phyloP scores from a whole-genome alignment of 768 basidiomycete genomes.

The Lactarius vividus region DNA sequence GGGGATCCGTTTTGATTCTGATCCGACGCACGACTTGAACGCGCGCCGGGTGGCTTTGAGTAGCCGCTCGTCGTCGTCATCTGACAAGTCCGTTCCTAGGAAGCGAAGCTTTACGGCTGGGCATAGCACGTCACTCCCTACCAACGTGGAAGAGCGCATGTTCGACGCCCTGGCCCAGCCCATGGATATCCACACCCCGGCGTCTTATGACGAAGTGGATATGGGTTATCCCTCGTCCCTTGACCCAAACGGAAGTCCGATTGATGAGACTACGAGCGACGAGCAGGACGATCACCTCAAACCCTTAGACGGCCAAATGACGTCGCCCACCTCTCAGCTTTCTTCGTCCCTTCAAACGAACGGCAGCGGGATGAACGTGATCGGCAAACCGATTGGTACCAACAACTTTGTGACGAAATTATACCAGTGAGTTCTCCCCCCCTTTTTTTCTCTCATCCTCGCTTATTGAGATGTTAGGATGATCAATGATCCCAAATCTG shows the following conservation, averaged over 20 bases:
- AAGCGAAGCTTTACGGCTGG: constrained; percentile 62
- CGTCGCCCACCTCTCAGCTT: constrained; percentile 21
- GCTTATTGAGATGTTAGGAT: constrained; percentile 47
- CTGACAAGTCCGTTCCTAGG: constrained; percentile 58
- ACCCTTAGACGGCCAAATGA: constrained; percentile 32
- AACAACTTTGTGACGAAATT: constrained; percentile 90
- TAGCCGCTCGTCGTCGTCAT: constrained; percentile 44
- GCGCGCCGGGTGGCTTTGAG: constrained; percentile 40
- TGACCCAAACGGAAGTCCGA: constrained; percentile 50
- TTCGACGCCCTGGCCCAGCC: constrained; percentile 36
- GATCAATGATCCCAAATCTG: constrained; percentile 80
- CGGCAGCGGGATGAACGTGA: constrained; percentile 46
- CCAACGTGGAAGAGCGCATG: constrained; percentile 35
- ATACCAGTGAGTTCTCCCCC: constrained; percentile 60
- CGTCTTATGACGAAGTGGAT: constrained; percentile 59
- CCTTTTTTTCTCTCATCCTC: neutral
- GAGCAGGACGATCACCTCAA: constrained; percentile 38
- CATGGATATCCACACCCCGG: constrained; percentile 35
- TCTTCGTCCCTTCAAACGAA: constrained; percentile 24
- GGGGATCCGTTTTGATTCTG: constrained; percentile 36
- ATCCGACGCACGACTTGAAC: constrained; percentile 30
- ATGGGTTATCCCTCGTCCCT: constrained; percentile 43
- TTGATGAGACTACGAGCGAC: constrained; percentile 38
- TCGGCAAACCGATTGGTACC: constrained; percentile 62
- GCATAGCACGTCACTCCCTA: constrained; percentile 35